Percentiles rank a stretch among this genome's conserved stretches.
phyloP scores from a whole-genome alignment of 2,329 filamentous ascomycete species.

The Microdochium nivale region DNA sequence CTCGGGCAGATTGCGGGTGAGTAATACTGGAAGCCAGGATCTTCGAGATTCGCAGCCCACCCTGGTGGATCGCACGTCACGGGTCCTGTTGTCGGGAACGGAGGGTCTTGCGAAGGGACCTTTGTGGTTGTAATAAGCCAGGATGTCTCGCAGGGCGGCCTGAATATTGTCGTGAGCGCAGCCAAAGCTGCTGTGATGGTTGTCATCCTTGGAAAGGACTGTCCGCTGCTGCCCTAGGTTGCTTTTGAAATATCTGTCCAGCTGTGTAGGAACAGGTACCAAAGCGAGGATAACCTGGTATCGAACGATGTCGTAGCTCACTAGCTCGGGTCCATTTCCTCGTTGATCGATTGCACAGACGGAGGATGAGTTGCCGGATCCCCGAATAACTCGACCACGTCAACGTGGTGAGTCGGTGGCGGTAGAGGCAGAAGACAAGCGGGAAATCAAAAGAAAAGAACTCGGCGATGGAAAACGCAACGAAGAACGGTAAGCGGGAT shows the following conservation, averaged over 20 bases:
- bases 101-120: constrained; percentile 27
- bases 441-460: background rate
- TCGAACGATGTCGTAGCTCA: too few species aligned
- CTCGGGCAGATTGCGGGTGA: constrained; percentile 29
- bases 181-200: constrained; percentile 19
- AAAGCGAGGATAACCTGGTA: too few species aligned
- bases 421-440: background rate
- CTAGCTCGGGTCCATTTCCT: too few species aligned
- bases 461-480: background rate
- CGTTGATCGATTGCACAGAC: too few species aligned
- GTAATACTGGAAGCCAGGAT: constrained; percentile 27
- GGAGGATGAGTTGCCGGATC: background rate
- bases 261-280: too few species aligned
- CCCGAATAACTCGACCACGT: background rate
- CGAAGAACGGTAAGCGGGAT: background rate
- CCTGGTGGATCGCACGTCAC: constrained; percentile 24
- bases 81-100: constrained; percentile 22
- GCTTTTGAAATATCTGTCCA: too few species aligned
- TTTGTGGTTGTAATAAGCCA: constrained; percentile 30
- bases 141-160: constrained; percentile 25
- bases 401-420: background rate
- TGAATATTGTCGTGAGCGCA: constrained; percentile 30
- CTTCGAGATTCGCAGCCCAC: constrained; percentile 24
- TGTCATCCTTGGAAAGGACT: background rate
- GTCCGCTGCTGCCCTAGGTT: too few species aligned